Evolutionary conservation across 148 eudicot genomes (phyloP).

Genomic region (Rhododendron molle): DNA sequence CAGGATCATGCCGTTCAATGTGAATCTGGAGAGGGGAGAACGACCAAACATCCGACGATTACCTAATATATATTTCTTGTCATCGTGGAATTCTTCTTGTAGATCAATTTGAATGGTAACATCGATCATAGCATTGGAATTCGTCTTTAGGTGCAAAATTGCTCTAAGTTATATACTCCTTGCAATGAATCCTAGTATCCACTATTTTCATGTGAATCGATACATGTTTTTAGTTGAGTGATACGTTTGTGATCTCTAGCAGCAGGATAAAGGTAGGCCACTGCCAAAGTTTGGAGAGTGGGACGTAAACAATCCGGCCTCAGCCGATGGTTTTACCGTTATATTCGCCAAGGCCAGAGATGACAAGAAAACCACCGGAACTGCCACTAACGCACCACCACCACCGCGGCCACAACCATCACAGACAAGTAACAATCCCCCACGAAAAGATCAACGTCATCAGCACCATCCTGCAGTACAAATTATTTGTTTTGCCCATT

Average conservation of each 20-base stretch:
- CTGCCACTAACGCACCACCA: slow-evolving; percentile 3
- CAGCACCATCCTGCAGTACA: slow-evolving; percentile 12
- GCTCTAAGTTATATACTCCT: background rate
- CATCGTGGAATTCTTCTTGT: background rate
- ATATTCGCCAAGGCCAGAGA: slow-evolving; percentile 71
- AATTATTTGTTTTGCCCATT: background rate
- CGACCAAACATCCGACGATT: no score
- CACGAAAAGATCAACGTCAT: slow-evolving; percentile 13
- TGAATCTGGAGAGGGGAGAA: no score
- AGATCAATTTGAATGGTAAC: background rate
- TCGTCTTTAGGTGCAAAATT: background rate
- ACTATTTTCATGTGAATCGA: background rate
- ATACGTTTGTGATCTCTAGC: background rate
- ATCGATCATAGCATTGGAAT: no score
- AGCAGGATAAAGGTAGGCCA: slow-evolving; percentile 37
- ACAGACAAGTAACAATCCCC: slow-evolving; percentile 1
- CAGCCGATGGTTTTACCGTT: slow-evolving; percentile 52
- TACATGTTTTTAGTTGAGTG: background rate
- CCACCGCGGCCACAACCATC: slow-evolving; percentile 8
- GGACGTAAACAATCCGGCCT: slow-evolving; percentile 53
- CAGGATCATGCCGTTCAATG: no score
- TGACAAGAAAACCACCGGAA: slow-evolving; percentile 57
- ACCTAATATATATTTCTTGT: no score
- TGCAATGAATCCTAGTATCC: background rate
- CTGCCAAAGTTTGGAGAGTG: slow-evolving; percentile 57